Evolutionary conservation across 306 rosid genomes (phyloP).

Genomic region (Calophaca sinica): DNA sequence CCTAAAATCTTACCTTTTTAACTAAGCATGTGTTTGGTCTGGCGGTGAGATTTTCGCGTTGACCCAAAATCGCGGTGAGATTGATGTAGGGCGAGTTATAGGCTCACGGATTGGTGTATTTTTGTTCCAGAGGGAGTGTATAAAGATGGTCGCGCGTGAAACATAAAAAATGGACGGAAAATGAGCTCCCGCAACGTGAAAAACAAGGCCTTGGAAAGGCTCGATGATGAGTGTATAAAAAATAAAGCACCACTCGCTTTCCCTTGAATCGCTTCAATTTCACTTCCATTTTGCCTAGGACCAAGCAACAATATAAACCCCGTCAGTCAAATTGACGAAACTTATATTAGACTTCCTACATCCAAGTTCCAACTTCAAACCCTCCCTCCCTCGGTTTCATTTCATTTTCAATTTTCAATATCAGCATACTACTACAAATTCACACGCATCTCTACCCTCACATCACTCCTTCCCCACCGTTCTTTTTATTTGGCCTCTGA

Average conservation of each 20-base stretch:
- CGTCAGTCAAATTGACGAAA: conserved; percentile 9
- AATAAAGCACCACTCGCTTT: background rate
- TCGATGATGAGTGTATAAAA: background rate
- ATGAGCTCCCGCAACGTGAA: conserved; percentile 34
- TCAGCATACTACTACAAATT: background rate
- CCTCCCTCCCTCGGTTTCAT: background rate
- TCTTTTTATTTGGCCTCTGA: conserved; percentile 19
- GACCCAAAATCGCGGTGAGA: too few species aligned
- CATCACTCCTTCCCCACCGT: background rate
- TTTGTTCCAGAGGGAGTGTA: too few species aligned
- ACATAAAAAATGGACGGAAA: conserved; percentile 38
- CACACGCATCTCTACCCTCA: conserved; percentile 28
- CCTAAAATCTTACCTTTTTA: too few species aligned
- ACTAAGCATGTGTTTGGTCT: too few species aligned
- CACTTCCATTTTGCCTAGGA: background rate
- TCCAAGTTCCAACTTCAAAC: background rate
- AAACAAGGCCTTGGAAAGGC: conserved; percentile 42
- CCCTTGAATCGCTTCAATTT: conserved; percentile 1
- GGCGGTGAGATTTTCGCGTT: too few species aligned
- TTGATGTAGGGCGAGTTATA: too few species aligned
- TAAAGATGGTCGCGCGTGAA: conserved; percentile 3
- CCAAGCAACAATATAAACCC: background rate
- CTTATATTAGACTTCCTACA: conserved; percentile 7
- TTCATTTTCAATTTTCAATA: too few species aligned
- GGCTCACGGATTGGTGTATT: too few species aligned